A percentile compares a stretch with the other conserved stretches of the same genome.
Evolutionary conservation across 2,329 filamentous ascomycete genomes (phyloP).

Genomic region (Neonectria coccinea): DNA sequence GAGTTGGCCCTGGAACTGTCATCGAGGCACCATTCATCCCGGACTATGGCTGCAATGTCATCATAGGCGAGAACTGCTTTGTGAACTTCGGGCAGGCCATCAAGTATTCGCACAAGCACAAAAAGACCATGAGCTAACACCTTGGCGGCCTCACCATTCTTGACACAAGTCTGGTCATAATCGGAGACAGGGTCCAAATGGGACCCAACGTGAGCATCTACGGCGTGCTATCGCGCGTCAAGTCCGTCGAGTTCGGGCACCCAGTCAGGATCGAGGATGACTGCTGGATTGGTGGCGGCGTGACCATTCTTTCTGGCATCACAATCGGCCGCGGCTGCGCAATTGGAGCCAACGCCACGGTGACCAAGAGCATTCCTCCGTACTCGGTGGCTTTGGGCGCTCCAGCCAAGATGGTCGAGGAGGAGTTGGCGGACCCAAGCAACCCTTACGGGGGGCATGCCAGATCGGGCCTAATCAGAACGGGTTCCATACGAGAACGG

Average conservation of each 20-base stretch:
- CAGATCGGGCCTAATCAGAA: constrained; percentile 35
- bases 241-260: constrained; percentile 60
- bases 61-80: constrained; percentile 72
- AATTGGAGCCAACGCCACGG: constrained; percentile 61
- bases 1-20: constrained; percentile 54
- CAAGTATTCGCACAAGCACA: no score
- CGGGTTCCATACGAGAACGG: no score
- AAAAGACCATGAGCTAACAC: not conserved
- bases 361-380: constrained; percentile 61
- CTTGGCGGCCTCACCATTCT: constrained; percentile 67
- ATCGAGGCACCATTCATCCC: constrained; percentile 72
- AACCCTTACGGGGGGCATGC: constrained; percentile 45
- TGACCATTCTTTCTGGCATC: constrained; percentile 63
- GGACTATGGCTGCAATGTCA: constrained; percentile 76
- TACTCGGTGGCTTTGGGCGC: constrained; percentile 61
- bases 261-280: constrained; percentile 63
- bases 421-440: constrained; percentile 43
- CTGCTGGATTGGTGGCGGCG: constrained; percentile 66
- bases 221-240: constrained; percentile 62
- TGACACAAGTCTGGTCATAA: constrained; percentile 77
- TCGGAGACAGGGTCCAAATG: constrained; percentile 77
- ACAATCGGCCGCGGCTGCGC: constrained; percentile 64
- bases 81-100: constrained; percentile 58
- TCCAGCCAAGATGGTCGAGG: constrained; percentile 55
- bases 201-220: constrained; percentile 79